Base-by-base conservation (phyloP, 495 filamentous ascomycete genomes). In the Amorphotheca resinae region DNA sequence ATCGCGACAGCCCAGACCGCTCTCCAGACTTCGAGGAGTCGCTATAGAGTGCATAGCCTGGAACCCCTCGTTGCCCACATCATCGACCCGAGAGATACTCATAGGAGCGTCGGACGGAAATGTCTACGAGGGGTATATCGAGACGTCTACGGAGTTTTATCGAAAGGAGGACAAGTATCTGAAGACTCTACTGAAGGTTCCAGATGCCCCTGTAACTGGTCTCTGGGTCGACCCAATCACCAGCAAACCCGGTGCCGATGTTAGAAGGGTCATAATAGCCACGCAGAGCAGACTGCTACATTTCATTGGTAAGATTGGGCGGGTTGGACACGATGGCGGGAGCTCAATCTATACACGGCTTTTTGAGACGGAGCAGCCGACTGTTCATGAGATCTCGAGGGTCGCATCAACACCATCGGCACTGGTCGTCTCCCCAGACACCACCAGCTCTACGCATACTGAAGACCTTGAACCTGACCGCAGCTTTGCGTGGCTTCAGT, bases 31-130 rank as follows among this genome's bases (percentile, higher is more conserved):
- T 34, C 89, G 88, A 55, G 84, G 84, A 7, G 84, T 95, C 33
- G 62, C 72, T 8, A 83, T 96, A 28, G 91, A 96, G 58, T 80
- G 79, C 46, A 69, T 98, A 50, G 85, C 88, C 36, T 98, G 91
- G 91, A 95, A 84, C 56, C 93, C 91, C 2, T 87, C 87, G n/a
- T 65, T 87, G n/a, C 93, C 91, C 4, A 95, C 91, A 15, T 80
- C 87, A 11, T 93, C 86, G 1, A 98, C 91, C 0, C 70, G 91
- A 38, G 91, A 98, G 65, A 96, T 98, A n/a, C 68, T 98, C 3
- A 60, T 98, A 22, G 91, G 93, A 16, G 78, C 88, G 16, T 74
- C 81, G 16, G 93, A 98, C 68, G 91, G 93, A 16, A 89, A 83
- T 59, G 70, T 98, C 30, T 95, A 95, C 59, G 91, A 98, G 59